A percentile compares a stretch with the other conserved stretches of the same genome.
These are phyloP conservation scores for Scalesia atractyloides DNA, from an alignment of 129 eudicot species.

Conservation along the genomic window DNA sequence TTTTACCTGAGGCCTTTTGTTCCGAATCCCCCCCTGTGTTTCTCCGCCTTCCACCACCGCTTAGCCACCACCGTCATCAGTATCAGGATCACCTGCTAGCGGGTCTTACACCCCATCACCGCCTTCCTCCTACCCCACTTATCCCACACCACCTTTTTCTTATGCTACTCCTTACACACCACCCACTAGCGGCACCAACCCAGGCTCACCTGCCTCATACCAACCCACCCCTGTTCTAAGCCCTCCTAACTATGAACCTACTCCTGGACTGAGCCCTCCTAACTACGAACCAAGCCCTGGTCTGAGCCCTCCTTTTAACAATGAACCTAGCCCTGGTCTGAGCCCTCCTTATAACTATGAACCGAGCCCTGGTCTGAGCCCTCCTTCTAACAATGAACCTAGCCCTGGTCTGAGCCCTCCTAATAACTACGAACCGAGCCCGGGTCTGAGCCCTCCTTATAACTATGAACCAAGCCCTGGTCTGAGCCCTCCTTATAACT, in stretches of 20 bases:
- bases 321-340: too few species aligned
- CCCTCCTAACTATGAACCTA: too few species aligned
- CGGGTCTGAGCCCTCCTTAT: conserved; percentile 36
- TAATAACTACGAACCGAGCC: not conserved
- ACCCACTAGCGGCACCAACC: conserved; percentile 22
- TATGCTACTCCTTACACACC: conserved; percentile 41
- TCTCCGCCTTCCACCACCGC: conserved; percentile 48
- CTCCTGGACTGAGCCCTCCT: too few species aligned
- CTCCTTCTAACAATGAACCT: conserved; percentile 39
- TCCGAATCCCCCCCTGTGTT: not conserved
- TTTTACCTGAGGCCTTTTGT: too few species aligned
- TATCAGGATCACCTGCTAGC: conserved; percentile 9
- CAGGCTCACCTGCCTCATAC: conserved; percentile 33
- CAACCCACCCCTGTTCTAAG: conserved; percentile 36
- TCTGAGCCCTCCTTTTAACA: too few species aligned
- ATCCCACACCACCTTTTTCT: conserved; percentile 42
- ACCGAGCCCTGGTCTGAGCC: conserved; percentile 14
- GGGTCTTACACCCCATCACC: conserved; percentile 36
- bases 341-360: too few species aligned
- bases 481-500: too few species aligned
- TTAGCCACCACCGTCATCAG: conserved; percentile 21
- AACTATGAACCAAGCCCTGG: conserved; percentile 44
- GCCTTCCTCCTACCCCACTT: conserved; percentile 49
- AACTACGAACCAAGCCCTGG: too few species aligned
- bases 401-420: conserved; percentile 34